phyloP scores from a whole-genome alignment of 495 filamentous ascomycete species.

The Aspergillus mulundensis region DNA sequence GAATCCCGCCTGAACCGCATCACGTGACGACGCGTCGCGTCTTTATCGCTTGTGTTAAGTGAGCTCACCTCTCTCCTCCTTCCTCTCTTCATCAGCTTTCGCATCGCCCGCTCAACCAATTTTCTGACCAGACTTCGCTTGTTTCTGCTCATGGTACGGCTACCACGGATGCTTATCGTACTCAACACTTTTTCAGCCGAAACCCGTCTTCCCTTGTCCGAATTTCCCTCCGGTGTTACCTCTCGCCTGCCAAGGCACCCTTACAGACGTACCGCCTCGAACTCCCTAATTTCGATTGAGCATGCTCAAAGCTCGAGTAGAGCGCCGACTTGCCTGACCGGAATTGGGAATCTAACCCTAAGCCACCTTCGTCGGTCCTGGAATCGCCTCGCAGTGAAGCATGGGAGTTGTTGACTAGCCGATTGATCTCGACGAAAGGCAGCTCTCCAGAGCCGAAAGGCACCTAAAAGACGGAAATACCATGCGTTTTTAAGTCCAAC shows the following conservation, averaged over 20 bases:
- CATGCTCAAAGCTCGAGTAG: constrained; percentile 13
- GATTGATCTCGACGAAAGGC: constrained; percentile 32
- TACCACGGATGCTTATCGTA: constrained; percentile 9
- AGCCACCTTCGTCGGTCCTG: constrained; percentile 28
- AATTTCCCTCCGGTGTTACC: constrained; percentile 16
- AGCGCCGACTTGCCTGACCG: constrained; percentile 17
- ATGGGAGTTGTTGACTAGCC: constrained; percentile 37
- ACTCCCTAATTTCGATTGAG: constrained; percentile 22
- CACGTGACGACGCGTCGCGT: constrained; percentile 3
- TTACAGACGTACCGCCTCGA: constrained; percentile 32
- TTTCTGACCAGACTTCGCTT: constrained; percentile 1
- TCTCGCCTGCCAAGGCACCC: constrained; percentile 30
- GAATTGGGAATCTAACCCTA: constrained; percentile 42
- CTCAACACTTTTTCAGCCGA: constrained; percentile 13
- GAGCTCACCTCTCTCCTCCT: constrained; percentile 6
- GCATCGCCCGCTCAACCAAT: constrained; percentile 24
- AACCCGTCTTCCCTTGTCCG: constrained; percentile 20
- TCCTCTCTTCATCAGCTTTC: constrained; percentile 17
- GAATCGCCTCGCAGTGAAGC: constrained; percentile 37
- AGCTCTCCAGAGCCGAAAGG: constrained; percentile 36
- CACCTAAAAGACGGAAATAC: constrained; percentile 41
- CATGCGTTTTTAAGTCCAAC: constrained; percentile 35
- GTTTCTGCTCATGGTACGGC: constrained; percentile 8
- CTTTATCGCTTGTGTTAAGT: neutral
- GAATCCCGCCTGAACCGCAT: neutral